A percentile compares a stretch with the other conserved stretches of the same genome.
Evolutionary conservation across 73 alveolate genomes (phyloP).

Genomic region (Halteria grandinella): DNA sequence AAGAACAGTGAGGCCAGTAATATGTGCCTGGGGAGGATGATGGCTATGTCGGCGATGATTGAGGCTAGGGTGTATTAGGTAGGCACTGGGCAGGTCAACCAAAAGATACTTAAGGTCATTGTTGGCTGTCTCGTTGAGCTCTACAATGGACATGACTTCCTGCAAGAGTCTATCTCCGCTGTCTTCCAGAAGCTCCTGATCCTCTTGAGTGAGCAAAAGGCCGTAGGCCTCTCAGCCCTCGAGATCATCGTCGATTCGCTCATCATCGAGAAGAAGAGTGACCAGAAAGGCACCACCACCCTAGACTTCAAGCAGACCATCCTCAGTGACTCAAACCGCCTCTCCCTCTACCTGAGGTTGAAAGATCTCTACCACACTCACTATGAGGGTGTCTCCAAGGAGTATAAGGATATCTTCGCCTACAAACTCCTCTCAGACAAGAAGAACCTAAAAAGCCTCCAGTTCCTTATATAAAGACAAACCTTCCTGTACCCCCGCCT

Average conservation of each 20-base stretch:
- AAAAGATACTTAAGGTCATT: constrained; percentile 22
- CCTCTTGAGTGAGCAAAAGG: constrained; percentile 3
- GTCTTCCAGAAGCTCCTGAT: constrained; percentile 5
- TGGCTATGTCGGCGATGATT: constrained; percentile 34
- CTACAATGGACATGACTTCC: constrained; percentile 7
- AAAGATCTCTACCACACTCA: constrained; percentile 4
- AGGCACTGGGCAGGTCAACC: constrained; percentile 5
- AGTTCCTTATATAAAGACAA: not conserved
- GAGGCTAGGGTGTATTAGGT: not conserved
- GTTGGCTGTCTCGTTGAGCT: constrained; percentile 40
- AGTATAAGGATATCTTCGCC: constrained; percentile 21
- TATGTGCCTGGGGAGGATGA: constrained; percentile 29
- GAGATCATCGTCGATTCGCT: constrained; percentile 28
- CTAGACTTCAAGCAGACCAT: constrained; percentile 6
- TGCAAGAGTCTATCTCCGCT: constrained; percentile 28
- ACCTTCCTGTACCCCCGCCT: constrained; percentile 38
- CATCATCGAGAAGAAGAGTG: not conserved
- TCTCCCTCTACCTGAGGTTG: constrained; percentile 15
- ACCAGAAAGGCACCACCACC: not conserved
- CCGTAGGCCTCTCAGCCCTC: not conserved
- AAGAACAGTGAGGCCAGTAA: constrained; percentile 12
- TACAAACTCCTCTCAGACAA: constrained; percentile 36
- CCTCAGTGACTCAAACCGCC: constrained; percentile 2
- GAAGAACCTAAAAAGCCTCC: constrained; percentile 5
- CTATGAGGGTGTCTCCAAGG: constrained; percentile 7